phyloP scores from a whole-genome alignment of 495 filamentous ascomycete species.

The Pseudomonodictys pantanalensis region DNA sequence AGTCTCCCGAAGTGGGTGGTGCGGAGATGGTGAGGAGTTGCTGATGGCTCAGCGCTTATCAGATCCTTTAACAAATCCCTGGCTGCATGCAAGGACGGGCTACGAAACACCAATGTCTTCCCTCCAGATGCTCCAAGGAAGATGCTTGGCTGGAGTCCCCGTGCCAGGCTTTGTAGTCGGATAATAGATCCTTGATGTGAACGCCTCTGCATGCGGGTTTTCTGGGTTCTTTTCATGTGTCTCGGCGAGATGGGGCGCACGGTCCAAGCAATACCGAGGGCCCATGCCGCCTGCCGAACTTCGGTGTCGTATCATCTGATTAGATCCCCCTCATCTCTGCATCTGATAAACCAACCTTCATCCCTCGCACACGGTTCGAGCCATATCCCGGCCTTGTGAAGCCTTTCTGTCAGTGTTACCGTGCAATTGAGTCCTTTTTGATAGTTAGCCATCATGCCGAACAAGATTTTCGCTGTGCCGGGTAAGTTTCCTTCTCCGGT shows the following conservation, averaged over 20 bases:
- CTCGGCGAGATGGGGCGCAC: no score
- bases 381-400: background rate
- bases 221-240: no score
- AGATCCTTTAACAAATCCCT: background rate
- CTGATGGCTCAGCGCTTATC: background rate
- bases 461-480: slow-evolving; percentile 64
- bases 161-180: no score
- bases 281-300: background rate
- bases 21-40: background rate
- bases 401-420: background rate
- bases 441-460: slow-evolving; percentile 47
- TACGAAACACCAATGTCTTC: background rate
- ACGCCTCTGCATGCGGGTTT: no score
- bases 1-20: no score
- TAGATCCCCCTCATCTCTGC: no score
- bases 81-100: background rate
- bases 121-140: background rate
- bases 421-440: background rate
- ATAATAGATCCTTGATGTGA: background rate
- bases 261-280: no score
- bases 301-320: background rate
- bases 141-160: no score
- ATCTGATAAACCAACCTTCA: slow-evolving; percentile 15
- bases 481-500: slow-evolving; percentile 30
- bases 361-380: background rate